phyloP scores from a whole-genome alignment of 1,284 basidiomycete genomes.

The Thecaphora frezii region DNA sequence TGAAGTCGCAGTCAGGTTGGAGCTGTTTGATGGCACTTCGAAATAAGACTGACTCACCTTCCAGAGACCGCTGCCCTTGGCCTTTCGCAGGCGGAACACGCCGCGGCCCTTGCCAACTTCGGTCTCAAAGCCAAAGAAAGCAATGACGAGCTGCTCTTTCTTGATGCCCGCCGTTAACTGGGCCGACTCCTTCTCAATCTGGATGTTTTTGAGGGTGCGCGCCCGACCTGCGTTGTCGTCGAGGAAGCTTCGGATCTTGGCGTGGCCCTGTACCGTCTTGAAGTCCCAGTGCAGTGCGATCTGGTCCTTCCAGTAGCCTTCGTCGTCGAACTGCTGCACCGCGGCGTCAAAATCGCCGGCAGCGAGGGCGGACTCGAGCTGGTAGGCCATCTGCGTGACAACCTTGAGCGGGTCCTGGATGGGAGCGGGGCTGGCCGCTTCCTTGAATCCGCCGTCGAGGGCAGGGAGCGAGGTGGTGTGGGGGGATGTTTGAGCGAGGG shows the following conservation, averaged over 20 bases:
- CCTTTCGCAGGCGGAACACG: neutral
- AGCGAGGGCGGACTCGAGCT: too few species aligned
- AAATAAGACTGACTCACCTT: neutral
- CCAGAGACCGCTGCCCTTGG: too few species aligned
- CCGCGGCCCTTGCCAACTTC: constrained; percentile 1
- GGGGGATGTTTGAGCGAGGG: too few species aligned
- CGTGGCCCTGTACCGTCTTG: neutral
- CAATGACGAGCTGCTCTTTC: neutral
- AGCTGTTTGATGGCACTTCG: too few species aligned
- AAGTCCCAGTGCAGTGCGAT: neutral
- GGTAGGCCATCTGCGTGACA: too few species aligned
- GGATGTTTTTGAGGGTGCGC: neutral
- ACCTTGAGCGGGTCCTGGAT: too few species aligned
- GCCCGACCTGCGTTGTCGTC: neutral
- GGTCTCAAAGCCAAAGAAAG: constrained; percentile 6
- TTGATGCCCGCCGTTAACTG: too few species aligned
- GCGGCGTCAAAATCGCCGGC: too few species aligned
- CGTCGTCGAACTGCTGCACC: neutral
- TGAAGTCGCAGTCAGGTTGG: too few species aligned
- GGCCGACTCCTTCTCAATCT: neutral
- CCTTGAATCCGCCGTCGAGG: too few species aligned
- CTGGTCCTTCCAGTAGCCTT: constrained; percentile 1
- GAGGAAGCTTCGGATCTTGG: neutral
- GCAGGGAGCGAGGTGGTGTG: too few species aligned
- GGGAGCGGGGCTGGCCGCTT: too few species aligned